A percentile compares a stretch with the other conserved stretches of the same genome.
Evolutionary conservation across 768 basidiomycete genomes (phyloP).

Genomic region (Thelephora ganbajun): DNA sequence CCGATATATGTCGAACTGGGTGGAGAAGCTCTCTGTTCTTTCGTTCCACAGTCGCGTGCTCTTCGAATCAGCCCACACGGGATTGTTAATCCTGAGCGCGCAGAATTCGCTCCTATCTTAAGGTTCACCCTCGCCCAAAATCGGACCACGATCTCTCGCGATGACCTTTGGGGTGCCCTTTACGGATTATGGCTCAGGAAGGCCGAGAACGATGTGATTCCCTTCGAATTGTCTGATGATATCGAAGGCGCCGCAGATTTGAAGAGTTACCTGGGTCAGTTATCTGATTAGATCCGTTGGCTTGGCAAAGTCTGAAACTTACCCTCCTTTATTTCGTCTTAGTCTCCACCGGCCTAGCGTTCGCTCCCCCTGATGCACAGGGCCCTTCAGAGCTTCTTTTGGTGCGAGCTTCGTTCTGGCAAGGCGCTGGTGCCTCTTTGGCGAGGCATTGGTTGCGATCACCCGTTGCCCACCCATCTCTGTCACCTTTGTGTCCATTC

Average conservation of each 20-base stretch:
- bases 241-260: constrained; percentile 20
- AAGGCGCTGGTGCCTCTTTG: constrained; percentile 30
- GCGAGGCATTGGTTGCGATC: constrained; percentile 20
- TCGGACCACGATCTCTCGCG: constrained; percentile 9
- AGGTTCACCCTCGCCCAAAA: too few relatives aligned
- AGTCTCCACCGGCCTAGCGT: constrained; percentile 7
- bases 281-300: too few relatives aligned
- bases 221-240: constrained; percentile 18
- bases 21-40: too few relatives aligned
- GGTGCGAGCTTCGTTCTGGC: constrained; percentile 32
- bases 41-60: too few relatives aligned
- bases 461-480: constrained; percentile 12
- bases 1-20: too few relatives aligned
- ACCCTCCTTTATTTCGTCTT: constrained; percentile 21
- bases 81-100: too few relatives aligned
- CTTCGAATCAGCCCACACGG: too few relatives aligned
- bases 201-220: constrained; percentile 27
- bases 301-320: too few relatives aligned
- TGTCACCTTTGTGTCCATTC: constrained; percentile 13
- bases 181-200: constrained; percentile 27
- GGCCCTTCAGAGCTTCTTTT: constrained; percentile 21
- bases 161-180: constrained; percentile 26
- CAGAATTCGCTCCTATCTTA: too few relatives aligned
- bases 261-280: constrained; percentile 18
- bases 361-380: constrained; percentile 3